Evolutionary conservation across 2,329 filamentous ascomycete genomes (phyloP).

Genomic region (Hypoxylon sp.): DNA sequence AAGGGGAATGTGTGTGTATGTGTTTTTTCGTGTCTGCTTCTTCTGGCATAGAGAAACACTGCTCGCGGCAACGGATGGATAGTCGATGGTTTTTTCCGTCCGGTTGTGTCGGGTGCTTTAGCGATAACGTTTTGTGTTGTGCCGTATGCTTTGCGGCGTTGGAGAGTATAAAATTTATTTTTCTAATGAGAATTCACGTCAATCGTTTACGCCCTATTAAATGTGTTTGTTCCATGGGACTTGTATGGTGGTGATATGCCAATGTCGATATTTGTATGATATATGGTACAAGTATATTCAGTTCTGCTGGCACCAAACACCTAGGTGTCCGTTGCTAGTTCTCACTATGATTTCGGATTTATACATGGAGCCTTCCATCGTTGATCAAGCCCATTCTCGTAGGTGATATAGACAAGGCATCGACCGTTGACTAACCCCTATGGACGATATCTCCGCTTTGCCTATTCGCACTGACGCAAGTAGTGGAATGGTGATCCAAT

Average conservation of each 20-base stretch:
- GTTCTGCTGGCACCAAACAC: not conserved
- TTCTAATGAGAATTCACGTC: conserved; percentile 23
- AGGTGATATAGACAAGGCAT: conserved; percentile 11
- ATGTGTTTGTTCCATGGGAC: not conserved
- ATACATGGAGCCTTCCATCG: conserved; percentile 18
- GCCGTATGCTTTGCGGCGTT: conserved; percentile 5
- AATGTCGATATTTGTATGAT: not conserved
- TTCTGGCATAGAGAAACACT: conserved; percentile 13
- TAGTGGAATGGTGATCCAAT: not conserved
- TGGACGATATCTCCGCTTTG: not conserved
- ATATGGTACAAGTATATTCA: conserved; percentile 16
- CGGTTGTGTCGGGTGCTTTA: not conserved
- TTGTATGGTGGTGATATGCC: not conserved
- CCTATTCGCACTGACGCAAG: not conserved
- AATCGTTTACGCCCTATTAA: conserved; percentile 10
- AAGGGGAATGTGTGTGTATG: not conserved
- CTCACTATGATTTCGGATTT: conserved; percentile 13
- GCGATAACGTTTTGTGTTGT: conserved; percentile 4
- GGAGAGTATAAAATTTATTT: conserved; percentile 16
- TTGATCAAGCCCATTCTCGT: conserved; percentile 7
- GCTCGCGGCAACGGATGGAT: conserved; percentile 12
- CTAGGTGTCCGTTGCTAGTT: not conserved
- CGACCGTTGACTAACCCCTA: not conserved
- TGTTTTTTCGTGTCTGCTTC: conserved; percentile 3
- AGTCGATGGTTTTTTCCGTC: not conserved